Evolutionary conservation across 768 basidiomycete genomes (phyloP), one percentile per base, ranked within the genome.

Genomic region (Suillus placidus): DNA sequence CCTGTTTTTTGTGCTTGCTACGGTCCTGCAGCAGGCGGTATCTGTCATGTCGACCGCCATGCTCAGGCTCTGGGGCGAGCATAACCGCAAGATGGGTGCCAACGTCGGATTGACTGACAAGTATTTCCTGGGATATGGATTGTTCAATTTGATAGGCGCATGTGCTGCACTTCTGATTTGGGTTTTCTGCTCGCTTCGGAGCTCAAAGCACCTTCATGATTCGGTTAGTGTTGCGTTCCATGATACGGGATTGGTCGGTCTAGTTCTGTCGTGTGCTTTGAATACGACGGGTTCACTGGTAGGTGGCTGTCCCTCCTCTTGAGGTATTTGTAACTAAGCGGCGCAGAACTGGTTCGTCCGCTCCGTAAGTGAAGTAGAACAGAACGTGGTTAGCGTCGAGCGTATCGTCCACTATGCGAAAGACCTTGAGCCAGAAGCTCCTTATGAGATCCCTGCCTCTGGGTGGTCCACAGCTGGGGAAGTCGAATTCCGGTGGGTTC

Each of bases 341-440:
- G 34, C 32, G 23, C 67, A 92, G 89, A 92, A 93, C 71, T 92
- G 91, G 91, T 82, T 93, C 7, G 92, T 94, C 34, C 85, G 92
- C 37, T 88, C 89, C 16, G 88, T 91, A 3, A 91, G 89, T 70
- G 95, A 96, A 75, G 92, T 95, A 14, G 95, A 97, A 73, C 92
- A 95, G 71, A 93, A 93, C 69, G 89, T 94, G 70, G 93, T 95
- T 66, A 93, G 92, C 71, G 91, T 94, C 18, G 95, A 97, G 74
- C 88, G 94, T 6, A 90, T 96, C 61, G 75, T 92, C 34, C 89
- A 95, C 70, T 96, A 97, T 71, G 88, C 88, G 2, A 77, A 71
- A 34, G 81, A 89, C 8, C 81, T 97, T 20, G 71, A 81, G 20
- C 81, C 88, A 0, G 96, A 98, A 76, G 94, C 92, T 2, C 87